Evolutionary conservation across 768 basidiomycete species (phyloP), one percentile per base, ranked within the genome.

Genomic region (Tephrocybe sp.): DNA sequence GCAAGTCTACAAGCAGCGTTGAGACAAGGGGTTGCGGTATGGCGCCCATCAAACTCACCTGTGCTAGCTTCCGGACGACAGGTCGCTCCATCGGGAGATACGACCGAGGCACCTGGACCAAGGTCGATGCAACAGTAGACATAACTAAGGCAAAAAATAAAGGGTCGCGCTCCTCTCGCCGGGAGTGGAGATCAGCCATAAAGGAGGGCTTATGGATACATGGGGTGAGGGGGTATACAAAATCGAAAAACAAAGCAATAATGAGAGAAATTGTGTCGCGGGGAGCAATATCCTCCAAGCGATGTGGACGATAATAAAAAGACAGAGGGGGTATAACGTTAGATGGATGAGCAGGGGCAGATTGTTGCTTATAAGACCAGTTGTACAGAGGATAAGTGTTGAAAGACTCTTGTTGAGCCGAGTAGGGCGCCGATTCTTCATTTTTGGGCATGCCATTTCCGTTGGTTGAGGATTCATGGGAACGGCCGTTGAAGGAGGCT

Each of bases 191-290:
- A 69, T 93, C 93, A n/a, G 89, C 86, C 82, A 92, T 86, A 66
- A 94, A 94, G 1, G 88, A 89, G 22, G 91, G 91, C 62, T 88
- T 89, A 71, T 97, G 94, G 39, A 97, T 72, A 66, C 89, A 92
- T 5, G 93, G 93, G 8, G 90, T 95, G 30, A 96, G 77, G 8
- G 90, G 88, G 67, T 93, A 93, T 42, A 95, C 90, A 64, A 91
- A 96, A 66, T 95, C 93, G 64, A 95, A 96, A 72, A 92, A 97
- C 11, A 95, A 80, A 34, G 86, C 79, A 55, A 94, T 84, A 58
- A 96, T 88, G 52, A 89, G 81, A 35, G 82, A 80, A 42, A 94
- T 84, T 5, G 85, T 87, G 51, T 89, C 86, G 47, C 89, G 77
- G 16, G 89, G 87, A 9, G 91, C 87, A 47, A 94, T 81, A 53